Evolutionary conservation across 2,329 filamentous ascomycete species (phyloP), one percentile per base, ranked within the genome.

Genomic region (Cladosporium colombiae): DNA sequence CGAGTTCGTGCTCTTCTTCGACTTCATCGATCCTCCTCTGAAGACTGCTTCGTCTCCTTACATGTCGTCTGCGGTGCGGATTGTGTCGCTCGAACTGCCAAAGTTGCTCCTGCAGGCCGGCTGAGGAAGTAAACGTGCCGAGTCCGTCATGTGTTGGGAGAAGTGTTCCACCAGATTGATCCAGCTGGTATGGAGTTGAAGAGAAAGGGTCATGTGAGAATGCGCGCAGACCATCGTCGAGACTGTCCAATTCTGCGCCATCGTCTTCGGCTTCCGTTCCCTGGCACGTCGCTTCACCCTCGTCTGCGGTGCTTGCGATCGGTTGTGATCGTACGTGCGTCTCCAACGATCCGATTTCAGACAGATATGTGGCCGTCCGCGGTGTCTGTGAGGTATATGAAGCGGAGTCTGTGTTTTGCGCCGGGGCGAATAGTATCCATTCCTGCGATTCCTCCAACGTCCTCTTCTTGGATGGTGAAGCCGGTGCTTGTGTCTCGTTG

Each of bases 61-160:
- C 78, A 65, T 81, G 78, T 58, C 89, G 86, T 53, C 89, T 81
- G 55, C 90, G 85, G 64, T 86, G 85, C 0, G 92, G 91, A 70
- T 96, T 96, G 78, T 90, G 92, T 68, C 87, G 86, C 77, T 97
- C 94, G 76, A 97, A 95, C 67, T 92, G 90, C 83, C 93, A 97
- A 56, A 97, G 80, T 69, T 94, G 91, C 68, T 96, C 90, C 74
- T 97, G 92, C 25, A 92, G 84, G 74, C 68, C 81, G 74, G 75
- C 85, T 79, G 70, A 70, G 6, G 74, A 74, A 67, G 78, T 86
- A 77, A 99, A 99, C 7, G 90, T 91, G 5, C 95, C 95, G 55
- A 98, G 79, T 1, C 95, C 95, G 81, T 99, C 93, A 74, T 99
- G 95, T 0, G 89, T 87, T 0, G 95, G 95, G n/a, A 99, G 84